Base-by-base conservation (phyloP, 192 early-diverging fungal genomes). In the Paraglomus brasilianum region DNA sequence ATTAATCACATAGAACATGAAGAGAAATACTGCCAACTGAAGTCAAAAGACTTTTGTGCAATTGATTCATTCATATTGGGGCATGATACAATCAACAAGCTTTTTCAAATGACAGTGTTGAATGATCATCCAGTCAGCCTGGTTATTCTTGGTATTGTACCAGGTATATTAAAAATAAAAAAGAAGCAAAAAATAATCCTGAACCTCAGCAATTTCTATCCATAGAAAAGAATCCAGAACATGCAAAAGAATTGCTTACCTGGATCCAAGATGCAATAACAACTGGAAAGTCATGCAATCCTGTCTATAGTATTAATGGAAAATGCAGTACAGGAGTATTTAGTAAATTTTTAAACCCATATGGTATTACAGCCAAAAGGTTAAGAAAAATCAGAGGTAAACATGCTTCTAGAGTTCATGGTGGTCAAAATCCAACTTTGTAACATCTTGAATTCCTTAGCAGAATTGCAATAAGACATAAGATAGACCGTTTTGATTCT, bases 121-220 rank as follows among this genome's bases (percentile, higher is more conserved):
- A 62, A 21, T n/a, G 43, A 62, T 62, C n/a, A 62, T 44, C 59
- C 59, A 44, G 46, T 30, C 30, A 68, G 30, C 9, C 9, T 4
- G 50, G 19, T 53, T 67, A 67, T 42, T 67, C 39, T 67, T 67
- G 51, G 50, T 67, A 67, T 44, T 67, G 66, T 19, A 67, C 66
- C 24, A 42, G 66, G 8, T 67, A 44, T 67, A 6, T 21, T 43
- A 67, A 67, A 22, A 67, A 53, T 67, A 67, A 67, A 67, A 42
- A 42, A 43, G 51, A 67, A 67, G n/a, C n/a, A 14, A 67, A 55
- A 43, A 22, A 55, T 13, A 67, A 67, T 55, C 40, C 50, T 52
- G n/a, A 15, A 19, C 65, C 65, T 67, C 49, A n/a, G 8, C 50
- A 4, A 15, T 66, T 66, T 19, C 39, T 66, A 13, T 66, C 65